phyloP scores from a whole-genome alignment of 2,329 filamentous ascomycete species.

The Thelonectria rubi region DNA sequence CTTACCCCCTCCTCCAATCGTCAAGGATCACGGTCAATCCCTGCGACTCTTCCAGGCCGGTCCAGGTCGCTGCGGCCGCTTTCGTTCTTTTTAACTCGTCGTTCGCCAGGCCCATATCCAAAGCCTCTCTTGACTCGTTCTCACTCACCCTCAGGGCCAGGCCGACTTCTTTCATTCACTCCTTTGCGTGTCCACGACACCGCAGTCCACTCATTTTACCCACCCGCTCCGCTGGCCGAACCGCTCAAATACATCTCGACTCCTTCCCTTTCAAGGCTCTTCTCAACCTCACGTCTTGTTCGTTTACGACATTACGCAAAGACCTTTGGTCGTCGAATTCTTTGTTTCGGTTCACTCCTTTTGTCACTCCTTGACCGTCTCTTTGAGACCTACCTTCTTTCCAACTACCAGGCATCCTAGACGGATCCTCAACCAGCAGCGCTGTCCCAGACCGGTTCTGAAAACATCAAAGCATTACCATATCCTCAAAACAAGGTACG shows the following conservation, averaged over 20 bases:
- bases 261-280: constrained; percentile 26
- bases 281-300: constrained; percentile 21
- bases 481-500: constrained; percentile 22
- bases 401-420: constrained; percentile 40
- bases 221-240: constrained; percentile 40
- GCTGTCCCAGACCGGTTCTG: constrained; percentile 44
- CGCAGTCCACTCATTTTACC: constrained; percentile 46
- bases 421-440: constrained; percentile 40
- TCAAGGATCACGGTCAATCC: constrained; percentile 18
- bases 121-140: constrained; percentile 31
- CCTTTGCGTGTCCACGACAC: constrained; percentile 46
- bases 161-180: constrained; percentile 38
- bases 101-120: constrained; percentile 36
- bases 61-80: constrained; percentile 13
- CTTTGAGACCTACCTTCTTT: constrained; percentile 36
- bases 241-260: constrained; percentile 41
- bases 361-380: constrained; percentile 36
- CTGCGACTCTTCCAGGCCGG: constrained; percentile 11
- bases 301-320: constrained; percentile 30
- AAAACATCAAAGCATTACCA: constrained; percentile 27
- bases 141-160: constrained; percentile 41
- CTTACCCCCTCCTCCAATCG: constrained; percentile 24
- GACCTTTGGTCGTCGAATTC: constrained; percentile 34
- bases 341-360: constrained; percentile 34
- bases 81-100: constrained; percentile 45